Evolutionary conservation across 805 yeast genomes (phyloP).

Genomic region (Pichia phayaonensis): DNA sequence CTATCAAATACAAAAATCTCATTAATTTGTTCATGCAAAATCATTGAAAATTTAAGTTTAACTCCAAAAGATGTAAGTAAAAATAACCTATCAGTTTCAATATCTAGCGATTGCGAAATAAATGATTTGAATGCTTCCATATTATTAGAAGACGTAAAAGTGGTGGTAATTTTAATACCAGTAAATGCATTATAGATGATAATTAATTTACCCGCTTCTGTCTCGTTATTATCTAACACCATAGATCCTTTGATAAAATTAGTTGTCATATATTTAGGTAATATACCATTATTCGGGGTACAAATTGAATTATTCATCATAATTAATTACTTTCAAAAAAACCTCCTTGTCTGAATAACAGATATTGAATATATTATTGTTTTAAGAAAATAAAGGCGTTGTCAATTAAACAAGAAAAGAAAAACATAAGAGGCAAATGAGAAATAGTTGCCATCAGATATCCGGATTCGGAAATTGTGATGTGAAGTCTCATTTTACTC

Average conservation of each 20-base stretch:
- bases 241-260: constrained; percentile 3
- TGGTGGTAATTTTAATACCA: constrained; percentile 32
- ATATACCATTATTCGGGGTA: neutral
- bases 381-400: neutral
- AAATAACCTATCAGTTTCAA: constrained; percentile 36
- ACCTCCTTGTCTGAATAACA: neutral
- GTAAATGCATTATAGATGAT: constrained; percentile 36
- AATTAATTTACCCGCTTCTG: constrained; percentile 17
- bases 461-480: neutral
- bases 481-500: neutral
- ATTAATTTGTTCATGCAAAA: constrained; percentile 37
- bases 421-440: neutral
- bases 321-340: no score
- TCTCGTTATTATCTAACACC: neutral
- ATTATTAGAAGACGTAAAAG: constrained; percentile 32
- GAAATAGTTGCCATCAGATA: neutral
- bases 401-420: neutral
- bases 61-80: constrained; percentile 60
- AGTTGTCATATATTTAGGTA: constrained; percentile 24
- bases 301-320: constrained; percentile 4
- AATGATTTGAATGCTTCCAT: constrained; percentile 36
- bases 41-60: constrained; percentile 46
- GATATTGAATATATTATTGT: no score
- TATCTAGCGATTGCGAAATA: constrained; percentile 34
- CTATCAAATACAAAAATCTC: constrained; percentile 61